Percentiles rank a stretch among this genome's conserved stretches.
These are phyloP conservation scores for Aspergillus japonicus DNA, from an alignment of 2,329 filamentous ascomycete genomes.

Conservation along the genomic window DNA sequence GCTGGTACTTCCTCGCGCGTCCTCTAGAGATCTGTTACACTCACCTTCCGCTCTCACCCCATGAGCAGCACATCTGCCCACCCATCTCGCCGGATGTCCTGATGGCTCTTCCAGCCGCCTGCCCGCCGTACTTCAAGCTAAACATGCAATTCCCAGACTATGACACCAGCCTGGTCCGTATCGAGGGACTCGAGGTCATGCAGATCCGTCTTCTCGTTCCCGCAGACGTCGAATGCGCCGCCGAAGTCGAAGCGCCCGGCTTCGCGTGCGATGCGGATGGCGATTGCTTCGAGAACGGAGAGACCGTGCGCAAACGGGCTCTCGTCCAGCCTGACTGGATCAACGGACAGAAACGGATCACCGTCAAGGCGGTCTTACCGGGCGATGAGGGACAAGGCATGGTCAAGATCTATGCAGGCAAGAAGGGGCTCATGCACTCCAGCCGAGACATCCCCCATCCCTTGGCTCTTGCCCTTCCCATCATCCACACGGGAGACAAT, in stretches of 20 bases:
- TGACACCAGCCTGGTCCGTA: constrained; percentile 78
- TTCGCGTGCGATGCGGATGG: constrained; percentile 83
- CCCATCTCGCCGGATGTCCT: constrained; percentile 82
- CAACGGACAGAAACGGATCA: constrained; percentile 82
- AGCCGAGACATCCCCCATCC: constrained; percentile 95
- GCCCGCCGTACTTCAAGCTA: constrained; percentile 84
- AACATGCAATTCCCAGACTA: constrained; percentile 78
- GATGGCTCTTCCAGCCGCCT: constrained; percentile 80
- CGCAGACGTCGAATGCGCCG: constrained; percentile 83
- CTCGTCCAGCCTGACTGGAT: constrained; percentile 92
- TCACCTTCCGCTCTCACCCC: constrained; percentile 81
- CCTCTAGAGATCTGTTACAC: constrained; percentile 93
- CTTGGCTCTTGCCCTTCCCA: constrained; percentile 82
- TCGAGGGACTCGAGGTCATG: constrained; percentile 90
- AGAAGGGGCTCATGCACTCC: constrained; percentile 93
- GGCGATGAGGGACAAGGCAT: constrained; percentile 86
- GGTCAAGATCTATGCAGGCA: constrained; percentile 90
- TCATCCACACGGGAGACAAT: constrained; percentile 88
- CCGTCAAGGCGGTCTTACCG: constrained; percentile 86
- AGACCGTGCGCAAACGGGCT: constrained; percentile 79
- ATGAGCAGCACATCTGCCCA: constrained; percentile 91
- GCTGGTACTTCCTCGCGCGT: constrained; percentile 89
- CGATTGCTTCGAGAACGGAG: constrained; percentile 89
- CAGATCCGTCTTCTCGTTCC: constrained; percentile 88
- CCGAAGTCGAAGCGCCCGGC: constrained; percentile 82